Evolutionary conservation across 371 early-diverging fungal genomes (phyloP).

Genomic region (Apophysomyces ossiformis): DNA sequence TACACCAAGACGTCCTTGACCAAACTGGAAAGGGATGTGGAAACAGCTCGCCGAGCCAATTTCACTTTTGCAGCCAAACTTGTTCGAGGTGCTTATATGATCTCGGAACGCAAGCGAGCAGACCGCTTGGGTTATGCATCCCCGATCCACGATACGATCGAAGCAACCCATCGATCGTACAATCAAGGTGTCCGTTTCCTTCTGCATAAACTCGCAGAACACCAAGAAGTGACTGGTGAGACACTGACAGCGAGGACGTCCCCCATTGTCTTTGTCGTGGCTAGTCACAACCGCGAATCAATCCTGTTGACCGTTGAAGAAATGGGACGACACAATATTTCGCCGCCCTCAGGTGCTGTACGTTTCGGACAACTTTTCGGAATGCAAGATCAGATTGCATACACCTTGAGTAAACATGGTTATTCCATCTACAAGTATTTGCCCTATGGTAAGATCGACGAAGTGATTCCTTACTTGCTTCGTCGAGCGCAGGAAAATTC

Average conservation of each 20-base stretch:
- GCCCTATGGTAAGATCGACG: constrained; percentile 84
- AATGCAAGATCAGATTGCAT: constrained; percentile 86
- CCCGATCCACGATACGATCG: constrained; percentile 84
- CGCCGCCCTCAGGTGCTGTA: constrained; percentile 68
- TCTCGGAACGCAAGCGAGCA: constrained; percentile 83
- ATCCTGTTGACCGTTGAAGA: constrained; percentile 68
- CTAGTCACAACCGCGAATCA: constrained; percentile 91
- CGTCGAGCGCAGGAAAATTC: constrained; percentile 97
- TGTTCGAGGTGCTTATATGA: constrained; percentile 95
- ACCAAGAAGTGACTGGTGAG: constrained; percentile 31
- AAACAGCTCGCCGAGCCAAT: constrained; percentile 65
- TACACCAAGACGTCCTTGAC: constrained; percentile 78
- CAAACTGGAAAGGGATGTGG: constrained; percentile 72
- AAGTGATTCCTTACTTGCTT: constrained; percentile 93
- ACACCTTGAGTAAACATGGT: constrained; percentile 76
- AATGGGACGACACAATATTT: constrained; percentile 67
- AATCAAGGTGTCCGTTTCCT: constrained; percentile 80
- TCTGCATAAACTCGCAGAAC: constrained; percentile 56
- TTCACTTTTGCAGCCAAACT: constrained; percentile 87
- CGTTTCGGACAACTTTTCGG: constrained; percentile 94
- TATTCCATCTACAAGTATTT: constrained; percentile 90
- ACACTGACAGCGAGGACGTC: constrained; percentile 38
- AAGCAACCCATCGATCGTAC: constrained; percentile 87
- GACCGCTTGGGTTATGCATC: constrained; percentile 66
- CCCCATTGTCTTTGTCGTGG: constrained; percentile 82